Base-by-base conservation (phyloP, 2,329 filamentous ascomycete genomes). In the Paecilomyces fulvus region DNA sequence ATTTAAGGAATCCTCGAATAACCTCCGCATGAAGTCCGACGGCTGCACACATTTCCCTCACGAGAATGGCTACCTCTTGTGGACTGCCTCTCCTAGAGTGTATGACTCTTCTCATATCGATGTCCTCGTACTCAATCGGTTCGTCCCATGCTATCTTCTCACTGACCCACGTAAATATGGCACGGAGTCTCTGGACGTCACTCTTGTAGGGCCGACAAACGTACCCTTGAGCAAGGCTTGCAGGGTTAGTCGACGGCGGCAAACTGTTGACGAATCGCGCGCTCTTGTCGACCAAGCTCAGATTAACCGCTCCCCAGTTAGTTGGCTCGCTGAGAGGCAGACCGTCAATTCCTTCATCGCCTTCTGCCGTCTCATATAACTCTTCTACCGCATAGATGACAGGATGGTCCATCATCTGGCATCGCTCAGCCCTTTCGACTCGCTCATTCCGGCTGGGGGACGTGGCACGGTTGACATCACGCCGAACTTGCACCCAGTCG, bases 161-260 rank as follows among this genome's bases (percentile, higher is more conserved):
- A n/a, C 90, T 84, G 4, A 95, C 90, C 92, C 92, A 99, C 1
- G 89, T 96, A 67, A 97, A 99, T 60, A 99, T 97, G 14, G 94
- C 92, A 23, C 95, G 84, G 25, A 99, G 75, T 33, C 92, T 84
- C 71, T 99, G 94, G 0, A 96, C 90, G 65, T 97, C 92, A 71
- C 90, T 96, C 58, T 92, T 83, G 71, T 96, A 96, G 0, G 94
- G 95, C 28, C 94, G 84, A 68, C 95, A 99, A 10, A 99, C 85
- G 68, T 96, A 96, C 0, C 87, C 90, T 57, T 94, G 94, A 0
- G 94, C 91, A 14, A 99, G 78, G 30, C 87, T 89, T 25, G 87
- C 83, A 0, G 92, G 85, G 14, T 89, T 96, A 0, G 88, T 90
- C 74, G 87, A 88, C 0, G 89, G 85, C 0, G 92, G 91, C 14